Evolutionary conservation across 2,329 filamentous ascomycete genomes (phyloP), one percentile per base, ranked within the genome.

Genomic region (Blastomyces percursus): DNA sequence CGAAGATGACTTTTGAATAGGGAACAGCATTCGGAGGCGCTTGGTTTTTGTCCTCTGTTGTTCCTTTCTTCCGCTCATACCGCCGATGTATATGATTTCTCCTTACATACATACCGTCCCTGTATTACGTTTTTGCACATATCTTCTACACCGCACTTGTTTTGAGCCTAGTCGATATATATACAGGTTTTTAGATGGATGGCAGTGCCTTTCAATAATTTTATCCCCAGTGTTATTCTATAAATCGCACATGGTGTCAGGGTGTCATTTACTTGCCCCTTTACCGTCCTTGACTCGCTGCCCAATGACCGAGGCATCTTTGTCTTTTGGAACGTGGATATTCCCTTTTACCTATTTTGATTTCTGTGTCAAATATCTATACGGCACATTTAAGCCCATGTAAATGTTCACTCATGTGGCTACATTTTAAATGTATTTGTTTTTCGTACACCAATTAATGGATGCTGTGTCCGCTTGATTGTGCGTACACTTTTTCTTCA

Each of bases 1-100:
- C 93, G 66, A 82, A 84, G 40, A 88, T 93, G 87, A 91, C 87
- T 66, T 93, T 93, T 83, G 89, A 87, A 35, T 48, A 59, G 35
- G 46, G 35, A 24, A 48, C 16, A 59, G n/a, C 42, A 46, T 27
- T 24, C 27, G 27, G 11, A 8, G 52, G 21, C 52, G 56, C 35
- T 51, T 12, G n/a, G 27, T 44, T 55, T 55, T 42, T 52, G n/a
- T 46, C 38, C 38, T 9, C 62, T 61, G 58, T 61, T 38, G 59
- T 54, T 24, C 56, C 35, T 46, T 27, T 61, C 38, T 60, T 59
- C 60, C 64, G 52, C 61, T 51, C 14, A 59, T 54, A 48, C 30
- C 32, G 19, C n/a, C 30, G 44, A 16, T 21, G 27, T 60, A 21
- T 38, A 55, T 35, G 19, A 55, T 38, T 55, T 21, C 8, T 35